Evolutionary conservation across 129 eudicot genomes (phyloP).

Genomic region (Rutidosis leptorrhynchoides): DNA sequence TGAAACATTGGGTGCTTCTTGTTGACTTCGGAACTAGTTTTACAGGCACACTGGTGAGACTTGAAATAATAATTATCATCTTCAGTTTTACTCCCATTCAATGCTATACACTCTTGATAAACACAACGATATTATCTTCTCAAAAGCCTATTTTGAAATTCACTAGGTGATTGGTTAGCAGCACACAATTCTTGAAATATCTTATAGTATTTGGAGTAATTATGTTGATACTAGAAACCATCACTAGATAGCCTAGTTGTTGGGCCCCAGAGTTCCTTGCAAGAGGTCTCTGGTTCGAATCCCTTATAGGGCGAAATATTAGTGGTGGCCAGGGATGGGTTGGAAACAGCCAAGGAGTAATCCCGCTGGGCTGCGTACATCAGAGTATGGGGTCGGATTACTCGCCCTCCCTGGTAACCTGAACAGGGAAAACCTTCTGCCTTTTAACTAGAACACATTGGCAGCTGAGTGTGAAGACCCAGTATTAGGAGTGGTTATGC

Average conservation of each 20-base stretch:
- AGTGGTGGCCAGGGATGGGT: too few species aligned
- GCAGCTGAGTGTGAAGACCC: background rate
- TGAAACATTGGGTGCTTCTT: background rate
- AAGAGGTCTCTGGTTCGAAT: too few species aligned
- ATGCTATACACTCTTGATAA: background rate
- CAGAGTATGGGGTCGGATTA: too few species aligned
- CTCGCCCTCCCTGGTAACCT: too few species aligned
- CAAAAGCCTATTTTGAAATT: background rate
- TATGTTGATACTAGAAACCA: slow-evolving; percentile 1
- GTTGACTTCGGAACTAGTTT: background rate
- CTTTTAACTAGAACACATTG: too few species aligned
- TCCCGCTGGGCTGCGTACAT: too few species aligned
- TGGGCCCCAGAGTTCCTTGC: too few species aligned
- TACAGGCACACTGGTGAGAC: background rate
- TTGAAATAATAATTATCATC: background rate
- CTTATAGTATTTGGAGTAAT: background rate
- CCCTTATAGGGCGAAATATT: too few species aligned
- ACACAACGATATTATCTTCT: background rate
- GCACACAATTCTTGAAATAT: background rate
- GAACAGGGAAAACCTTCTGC: too few species aligned
- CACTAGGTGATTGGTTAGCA: slow-evolving; percentile 1
- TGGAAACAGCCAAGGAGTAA: too few species aligned
- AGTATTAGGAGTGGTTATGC: background rate
- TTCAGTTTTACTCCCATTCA: background rate
- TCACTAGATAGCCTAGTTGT: too few species aligned